Evolutionary conservation across 352 stramenopile species (phyloP).

Genomic region (Pythium myriotylum): DNA sequence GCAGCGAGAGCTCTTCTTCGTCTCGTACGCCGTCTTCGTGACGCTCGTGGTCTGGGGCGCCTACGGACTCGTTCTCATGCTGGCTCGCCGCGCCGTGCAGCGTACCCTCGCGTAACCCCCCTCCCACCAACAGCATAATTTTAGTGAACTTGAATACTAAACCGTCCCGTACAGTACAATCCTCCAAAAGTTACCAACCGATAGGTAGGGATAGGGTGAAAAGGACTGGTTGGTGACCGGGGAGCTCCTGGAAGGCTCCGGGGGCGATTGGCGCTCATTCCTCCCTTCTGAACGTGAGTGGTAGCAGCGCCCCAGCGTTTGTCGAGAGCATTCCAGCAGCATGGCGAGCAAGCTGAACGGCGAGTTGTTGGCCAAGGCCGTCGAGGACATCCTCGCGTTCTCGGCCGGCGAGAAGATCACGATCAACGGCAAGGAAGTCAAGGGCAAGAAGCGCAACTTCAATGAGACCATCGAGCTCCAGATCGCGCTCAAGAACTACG

Average conservation of each 20-base stretch:
- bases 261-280: constrained; percentile 49
- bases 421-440: constrained; percentile 90
- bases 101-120: constrained; percentile 7
- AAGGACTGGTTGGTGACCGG: constrained; percentile 31
- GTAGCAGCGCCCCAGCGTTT: constrained; percentile 59
- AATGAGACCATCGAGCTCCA: constrained; percentile 99
- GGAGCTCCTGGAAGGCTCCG: not conserved
- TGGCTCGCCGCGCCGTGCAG: constrained; percentile 8
- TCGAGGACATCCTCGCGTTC: constrained; percentile 97
- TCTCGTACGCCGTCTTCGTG: constrained; percentile 46
- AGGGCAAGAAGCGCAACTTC: constrained; percentile 99
- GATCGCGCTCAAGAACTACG: constrained; percentile 99
- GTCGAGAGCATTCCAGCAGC: constrained; percentile 23
- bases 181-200: not conserved
- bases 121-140: not conserved
- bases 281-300: constrained; percentile 76
- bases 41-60: constrained; percentile 57
- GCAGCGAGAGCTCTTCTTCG: constrained; percentile 43
- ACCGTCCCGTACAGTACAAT: constrained; percentile 8
- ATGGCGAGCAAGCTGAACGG: constrained; percentile 97
- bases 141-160: not conserved
- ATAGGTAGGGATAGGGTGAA: constrained; percentile 23
- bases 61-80: constrained; percentile 22
- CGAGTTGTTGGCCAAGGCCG: constrained; percentile 94
- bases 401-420: constrained; percentile 93